phyloP scores from a whole-genome alignment of 495 filamentous ascomycete genomes.

The Neurospora sp. region DNA sequence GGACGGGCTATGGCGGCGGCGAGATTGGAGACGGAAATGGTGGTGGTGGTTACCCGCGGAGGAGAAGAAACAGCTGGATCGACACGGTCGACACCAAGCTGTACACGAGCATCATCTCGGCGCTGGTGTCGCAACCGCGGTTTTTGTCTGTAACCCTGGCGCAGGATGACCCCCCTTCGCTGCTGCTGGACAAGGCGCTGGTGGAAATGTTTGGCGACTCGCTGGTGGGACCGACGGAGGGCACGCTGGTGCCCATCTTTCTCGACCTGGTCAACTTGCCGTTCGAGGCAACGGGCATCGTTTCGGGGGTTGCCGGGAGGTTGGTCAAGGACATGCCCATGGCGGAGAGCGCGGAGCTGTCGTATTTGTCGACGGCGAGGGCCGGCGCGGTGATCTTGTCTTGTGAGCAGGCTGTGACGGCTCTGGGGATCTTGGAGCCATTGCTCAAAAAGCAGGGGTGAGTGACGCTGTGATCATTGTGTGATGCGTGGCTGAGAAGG shows the following conservation, averaged over 20 bases:
- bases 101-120: slow-evolving; percentile 56
- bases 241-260: slow-evolving; percentile 77
- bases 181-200: slow-evolving; percentile 70
- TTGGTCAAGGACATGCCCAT: slow-evolving; percentile 51
- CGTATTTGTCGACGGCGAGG: slow-evolving; percentile 78
- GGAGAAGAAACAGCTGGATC: slow-evolving; percentile 27
- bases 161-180: slow-evolving; percentile 68
- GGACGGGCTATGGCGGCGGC: slow-evolving; percentile 1
- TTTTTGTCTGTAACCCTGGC: slow-evolving; percentile 85
- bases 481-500: neutral
- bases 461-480: neutral
- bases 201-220: slow-evolving; percentile 54
- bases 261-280: slow-evolving; percentile 74
- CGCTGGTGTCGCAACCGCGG: slow-evolving; percentile 59
- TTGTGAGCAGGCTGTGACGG: slow-evolving; percentile 56
- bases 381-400: slow-evolving; percentile 85
- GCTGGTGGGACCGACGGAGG: slow-evolving; percentile 70
- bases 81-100: slow-evolving; percentile 48
- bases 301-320: slow-evolving; percentile 79
- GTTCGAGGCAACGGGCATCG: slow-evolving; percentile 84
- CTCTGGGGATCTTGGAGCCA: slow-evolving; percentile 55
- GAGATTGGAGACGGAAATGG: slow-evolving; percentile 2
- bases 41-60: slow-evolving; percentile 3
- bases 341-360: slow-evolving; percentile 65
- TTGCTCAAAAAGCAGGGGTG: slow-evolving; percentile 25